Percentiles rank a stretch among this genome's conserved stretches.
These are phyloP conservation scores for Quercus mongolica DNA, from an alignment of 306 rosid genomes.

Conservation along the genomic window DNA sequence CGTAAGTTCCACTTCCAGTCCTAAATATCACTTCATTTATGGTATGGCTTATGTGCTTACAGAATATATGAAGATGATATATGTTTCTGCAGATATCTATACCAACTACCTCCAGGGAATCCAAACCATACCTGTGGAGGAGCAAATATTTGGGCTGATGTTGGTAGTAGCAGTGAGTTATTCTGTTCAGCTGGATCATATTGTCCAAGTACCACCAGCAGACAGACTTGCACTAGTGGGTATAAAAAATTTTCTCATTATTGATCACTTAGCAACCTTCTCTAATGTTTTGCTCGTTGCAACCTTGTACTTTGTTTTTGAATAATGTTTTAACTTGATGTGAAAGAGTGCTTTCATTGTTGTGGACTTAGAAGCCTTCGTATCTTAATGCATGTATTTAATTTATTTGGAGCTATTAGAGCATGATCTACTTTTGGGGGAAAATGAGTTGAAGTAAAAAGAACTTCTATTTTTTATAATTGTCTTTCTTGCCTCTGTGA, in stretches of 20 bases:
- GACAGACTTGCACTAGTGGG: slow-evolving; percentile 70
- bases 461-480: background rate
- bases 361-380: no score
- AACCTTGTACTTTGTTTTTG: background rate
- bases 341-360: no score
- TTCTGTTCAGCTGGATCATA: slow-evolving; percentile 89
- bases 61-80: slow-evolving; percentile 8
- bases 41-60: background rate
- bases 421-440: no score
- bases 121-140: slow-evolving; percentile 96
- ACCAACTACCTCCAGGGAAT: slow-evolving; percentile 76
- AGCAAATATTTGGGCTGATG: slow-evolving; percentile 91
- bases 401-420: no score
- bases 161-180: slow-evolving; percentile 60
- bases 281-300: background rate
- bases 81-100: slow-evolving; percentile 61
- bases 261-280: slow-evolving; percentile 1
- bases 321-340: background rate
- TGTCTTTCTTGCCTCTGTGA: background rate
- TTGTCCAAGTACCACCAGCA: slow-evolving; percentile 76
- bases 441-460: no score
- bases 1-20: slow-evolving; percentile 62
- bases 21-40: background rate
- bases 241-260: slow-evolving; percentile 36
- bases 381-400: no score